phyloP scores from a whole-genome alignment of 257 asterid genomes.

The Solanum microdontum region DNA sequence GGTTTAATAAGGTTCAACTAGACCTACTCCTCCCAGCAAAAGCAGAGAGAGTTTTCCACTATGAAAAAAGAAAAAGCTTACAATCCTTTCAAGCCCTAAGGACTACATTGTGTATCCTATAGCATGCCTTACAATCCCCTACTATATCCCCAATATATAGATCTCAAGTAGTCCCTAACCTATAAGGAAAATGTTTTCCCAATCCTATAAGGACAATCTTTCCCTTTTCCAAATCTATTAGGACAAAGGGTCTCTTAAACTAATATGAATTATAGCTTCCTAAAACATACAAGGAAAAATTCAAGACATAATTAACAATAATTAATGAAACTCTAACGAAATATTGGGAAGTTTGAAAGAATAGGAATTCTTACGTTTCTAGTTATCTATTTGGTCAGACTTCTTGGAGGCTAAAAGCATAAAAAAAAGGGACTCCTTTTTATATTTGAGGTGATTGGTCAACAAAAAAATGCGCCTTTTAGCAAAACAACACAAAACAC shows the following conservation, averaged over 20 bases:
- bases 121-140: background rate
- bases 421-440: background rate
- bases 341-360: background rate
- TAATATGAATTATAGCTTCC: background rate
- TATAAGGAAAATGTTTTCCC: background rate
- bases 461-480: background rate
- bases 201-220: background rate
- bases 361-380: background rate
- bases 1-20: background rate
- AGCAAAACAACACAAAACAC: background rate
- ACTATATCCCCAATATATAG: background rate
- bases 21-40: background rate
- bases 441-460: background rate
- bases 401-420: background rate
- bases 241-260: background rate
- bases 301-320: background rate
- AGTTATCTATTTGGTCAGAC: background rate
- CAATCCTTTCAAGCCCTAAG: background rate
- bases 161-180: background rate
- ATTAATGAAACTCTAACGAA: background rate
- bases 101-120: background rate
- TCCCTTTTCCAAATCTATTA: background rate
- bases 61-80: too few relatives aligned
- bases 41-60: background rate
- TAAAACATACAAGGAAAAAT: background rate